phyloP scores from a whole-genome alignment of 2,329 filamentous ascomycete genomes.

The Pseudogymnoascus verrucosus region DNA sequence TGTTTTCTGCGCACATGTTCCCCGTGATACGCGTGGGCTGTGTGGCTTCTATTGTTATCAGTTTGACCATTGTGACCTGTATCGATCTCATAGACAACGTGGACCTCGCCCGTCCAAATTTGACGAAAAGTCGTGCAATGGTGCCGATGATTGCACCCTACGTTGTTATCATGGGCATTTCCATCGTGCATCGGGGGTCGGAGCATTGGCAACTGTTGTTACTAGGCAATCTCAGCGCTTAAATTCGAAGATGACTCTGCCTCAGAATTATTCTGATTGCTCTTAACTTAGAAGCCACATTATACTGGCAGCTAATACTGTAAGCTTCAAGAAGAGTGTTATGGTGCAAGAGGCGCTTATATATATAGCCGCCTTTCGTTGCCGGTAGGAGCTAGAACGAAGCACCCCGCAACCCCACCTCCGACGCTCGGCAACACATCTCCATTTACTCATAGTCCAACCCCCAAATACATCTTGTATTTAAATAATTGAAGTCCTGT shows the following conservation, averaged over 20 bases:
- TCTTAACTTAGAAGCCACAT: not conserved
- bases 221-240: not conserved
- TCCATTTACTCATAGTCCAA: not conserved
- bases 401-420: constrained; percentile 2
- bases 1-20: not conserved
- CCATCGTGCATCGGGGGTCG: not conserved
- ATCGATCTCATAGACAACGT: not conserved
- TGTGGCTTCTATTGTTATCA: not conserved
- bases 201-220: not conserved
- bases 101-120: not conserved
- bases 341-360: not conserved
- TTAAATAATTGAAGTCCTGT: not conserved
- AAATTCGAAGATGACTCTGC: not conserved
- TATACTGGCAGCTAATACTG: not conserved
- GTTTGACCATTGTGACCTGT: not conserved
- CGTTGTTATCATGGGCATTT: not conserved
- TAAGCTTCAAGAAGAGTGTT: not conserved
- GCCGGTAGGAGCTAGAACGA: not conserved
- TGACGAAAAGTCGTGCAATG: not conserved
- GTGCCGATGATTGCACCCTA: not conserved
- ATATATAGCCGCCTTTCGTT: constrained; percentile 8
- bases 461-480: not conserved
- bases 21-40: not conserved
- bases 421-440: not conserved
- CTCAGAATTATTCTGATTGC: not conserved